Percentiles rank a stretch among this genome's conserved stretches.
phyloP scores from a whole-genome alignment of 2,329 filamentous ascomycete genomes.

The Aspergillus sp. region DNA sequence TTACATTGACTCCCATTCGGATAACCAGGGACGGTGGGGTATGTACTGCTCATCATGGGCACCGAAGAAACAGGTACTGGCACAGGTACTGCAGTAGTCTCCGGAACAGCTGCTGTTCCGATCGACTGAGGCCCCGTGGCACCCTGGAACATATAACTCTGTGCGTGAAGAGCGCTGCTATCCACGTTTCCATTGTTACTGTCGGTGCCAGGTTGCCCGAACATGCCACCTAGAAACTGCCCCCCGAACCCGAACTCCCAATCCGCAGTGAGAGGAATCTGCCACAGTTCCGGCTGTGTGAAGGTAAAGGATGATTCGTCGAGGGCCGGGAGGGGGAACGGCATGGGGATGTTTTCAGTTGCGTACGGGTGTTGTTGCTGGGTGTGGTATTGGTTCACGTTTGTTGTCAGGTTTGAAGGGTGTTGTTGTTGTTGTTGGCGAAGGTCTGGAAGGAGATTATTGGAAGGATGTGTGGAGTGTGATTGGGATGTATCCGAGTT shows the following conservation, averaged over 20 bases:
- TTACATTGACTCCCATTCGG: not conserved
- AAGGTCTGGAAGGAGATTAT: not conserved
- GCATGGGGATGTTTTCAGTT: slow-evolving; percentile 11
- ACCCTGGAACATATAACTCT: slow-evolving; percentile 11
- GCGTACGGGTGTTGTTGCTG: not conserved
- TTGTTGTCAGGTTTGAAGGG: not conserved
- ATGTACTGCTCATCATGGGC: not conserved
- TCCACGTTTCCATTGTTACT: not conserved
- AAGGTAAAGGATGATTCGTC: slow-evolving; percentile 15
- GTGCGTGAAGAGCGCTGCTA: not conserved
- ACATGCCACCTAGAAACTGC: slow-evolving; percentile 32
- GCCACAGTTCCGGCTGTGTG: slow-evolving; percentile 70
- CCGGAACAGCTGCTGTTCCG: not conserved
- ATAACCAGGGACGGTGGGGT: not conserved
- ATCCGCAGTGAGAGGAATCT: slow-evolving; percentile 87
- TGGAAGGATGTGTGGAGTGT: not conserved
- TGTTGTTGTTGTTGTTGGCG: not conserved
- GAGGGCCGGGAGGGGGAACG: slow-evolving; percentile 29
- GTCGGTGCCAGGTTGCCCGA: slow-evolving; percentile 15
- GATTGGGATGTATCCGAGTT: not conserved
- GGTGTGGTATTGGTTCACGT: not conserved
- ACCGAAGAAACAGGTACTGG: not conserved
- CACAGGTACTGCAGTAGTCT: no score
- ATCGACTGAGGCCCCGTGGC: not conserved
- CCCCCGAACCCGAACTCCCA: slow-evolving; percentile 62